phyloP scores from a whole-genome alignment of 2,329 filamentous ascomycete genomes.

The Graphium sp. region DNA sequence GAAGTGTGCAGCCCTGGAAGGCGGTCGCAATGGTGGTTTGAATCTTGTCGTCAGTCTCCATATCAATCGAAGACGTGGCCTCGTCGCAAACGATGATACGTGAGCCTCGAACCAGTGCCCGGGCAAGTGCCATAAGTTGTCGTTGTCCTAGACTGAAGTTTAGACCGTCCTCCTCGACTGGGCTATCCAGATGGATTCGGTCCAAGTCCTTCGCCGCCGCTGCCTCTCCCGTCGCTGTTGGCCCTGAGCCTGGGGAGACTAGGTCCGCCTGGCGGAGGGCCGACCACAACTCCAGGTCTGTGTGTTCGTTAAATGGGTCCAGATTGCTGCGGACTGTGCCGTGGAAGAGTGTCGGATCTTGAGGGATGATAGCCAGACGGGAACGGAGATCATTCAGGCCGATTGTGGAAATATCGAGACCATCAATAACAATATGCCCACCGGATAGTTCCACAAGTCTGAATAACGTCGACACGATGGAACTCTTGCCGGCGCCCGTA shows the following conservation, averaged over 20 bases:
- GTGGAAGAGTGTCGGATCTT: slow-evolving; percentile 69
- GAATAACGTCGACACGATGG: slow-evolving; percentile 72
- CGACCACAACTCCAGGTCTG: slow-evolving; percentile 62
- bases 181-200: slow-evolving; percentile 59
- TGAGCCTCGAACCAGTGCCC: slow-evolving; percentile 71
- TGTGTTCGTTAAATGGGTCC: slow-evolving; percentile 66
- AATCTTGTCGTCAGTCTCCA: slow-evolving; percentile 94
- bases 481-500: slow-evolving; percentile 69
- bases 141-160: slow-evolving; percentile 94
- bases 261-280: slow-evolving; percentile 64
- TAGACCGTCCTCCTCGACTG: slow-evolving; percentile 84
- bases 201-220: slow-evolving; percentile 13
- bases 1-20: slow-evolving; percentile 71
- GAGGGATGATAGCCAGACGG: slow-evolving; percentile 66
- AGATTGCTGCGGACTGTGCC: slow-evolving; percentile 68
- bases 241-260: slow-evolving; percentile 30
- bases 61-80: slow-evolving; percentile 82
- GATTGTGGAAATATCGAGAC: slow-evolving; percentile 52
- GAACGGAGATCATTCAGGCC: slow-evolving; percentile 62
- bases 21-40: slow-evolving; percentile 73
- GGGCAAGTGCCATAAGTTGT: slow-evolving; percentile 85
- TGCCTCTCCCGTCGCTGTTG: slow-evolving; percentile 11
- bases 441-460: slow-evolving; percentile 51
- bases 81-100: slow-evolving; percentile 97
- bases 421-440: slow-evolving; percentile 48